phyloP scores from a whole-genome alignment of 2,329 filamentous ascomycete species.

The Cercospora berteroae region DNA sequence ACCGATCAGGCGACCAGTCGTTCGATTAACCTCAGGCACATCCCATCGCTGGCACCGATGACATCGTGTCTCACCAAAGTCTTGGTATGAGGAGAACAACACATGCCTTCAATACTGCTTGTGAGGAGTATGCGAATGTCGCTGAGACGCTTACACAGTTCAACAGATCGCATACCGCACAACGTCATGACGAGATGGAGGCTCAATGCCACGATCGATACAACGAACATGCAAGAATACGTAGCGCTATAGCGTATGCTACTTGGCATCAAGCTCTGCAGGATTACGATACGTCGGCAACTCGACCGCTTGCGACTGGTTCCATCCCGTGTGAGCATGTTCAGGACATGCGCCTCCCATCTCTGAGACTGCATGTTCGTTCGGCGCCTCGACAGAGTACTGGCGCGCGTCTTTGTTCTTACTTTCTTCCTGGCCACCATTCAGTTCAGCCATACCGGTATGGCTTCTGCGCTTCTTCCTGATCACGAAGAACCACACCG shows the following conservation, averaged over 20 bases:
- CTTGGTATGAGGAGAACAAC: background rate
- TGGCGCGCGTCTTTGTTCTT: background rate
- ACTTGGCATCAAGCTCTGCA: background rate
- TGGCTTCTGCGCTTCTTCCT: conserved; percentile 7
- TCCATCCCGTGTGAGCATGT: background rate
- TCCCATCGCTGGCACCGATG: background rate
- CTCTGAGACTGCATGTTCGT: conserved; percentile 11
- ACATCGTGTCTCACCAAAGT: conserved; percentile 3
- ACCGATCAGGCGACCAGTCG: background rate
- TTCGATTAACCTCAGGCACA: background rate
- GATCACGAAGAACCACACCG: conserved; percentile 8
- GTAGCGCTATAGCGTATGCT: background rate
- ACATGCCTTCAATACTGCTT: background rate
- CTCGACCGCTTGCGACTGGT: background rate
- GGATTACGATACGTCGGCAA: conserved; percentile 7
- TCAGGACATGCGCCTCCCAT: conserved; percentile 1
- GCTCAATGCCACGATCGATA: background rate
- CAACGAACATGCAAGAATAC: background rate
- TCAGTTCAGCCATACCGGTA: background rate
- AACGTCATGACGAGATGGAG: too few species aligned
- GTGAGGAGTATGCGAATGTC: background rate
- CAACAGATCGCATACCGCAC: background rate
- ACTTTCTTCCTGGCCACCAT: background rate
- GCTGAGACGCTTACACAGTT: background rate
- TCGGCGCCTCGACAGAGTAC: conserved; percentile 10